Conservation (phyloP, 2,329 filamentous ascomycete genomes). For the Pseudovirgaria hyperparasitica region DNA sequence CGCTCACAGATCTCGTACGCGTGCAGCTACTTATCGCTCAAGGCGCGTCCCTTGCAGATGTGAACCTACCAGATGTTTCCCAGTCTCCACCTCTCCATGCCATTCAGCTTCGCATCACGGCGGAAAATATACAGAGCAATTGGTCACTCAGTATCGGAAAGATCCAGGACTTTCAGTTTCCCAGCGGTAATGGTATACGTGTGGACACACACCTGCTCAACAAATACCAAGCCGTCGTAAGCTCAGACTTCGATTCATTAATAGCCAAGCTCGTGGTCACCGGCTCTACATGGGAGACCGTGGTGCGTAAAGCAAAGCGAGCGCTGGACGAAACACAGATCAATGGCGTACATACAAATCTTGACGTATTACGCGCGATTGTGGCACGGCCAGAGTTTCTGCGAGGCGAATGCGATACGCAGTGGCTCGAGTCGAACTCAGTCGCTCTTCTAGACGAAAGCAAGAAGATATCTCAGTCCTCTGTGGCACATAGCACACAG, state of each 20-base stretch:
- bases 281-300: conserved; percentile 38
- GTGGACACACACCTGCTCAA: conserved; percentile 43
- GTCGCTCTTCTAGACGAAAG: conserved; percentile 24
- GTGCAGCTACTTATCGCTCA: conserved; percentile 42
- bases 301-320: conserved; percentile 39
- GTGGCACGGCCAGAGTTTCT: conserved; percentile 38
- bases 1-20: conserved; percentile 41
- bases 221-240: conserved; percentile 31
- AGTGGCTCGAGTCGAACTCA: conserved; percentile 44
- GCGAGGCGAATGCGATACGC: conserved; percentile 37
- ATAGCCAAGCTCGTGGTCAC: conserved; percentile 48
- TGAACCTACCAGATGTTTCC: conserved; percentile 17
- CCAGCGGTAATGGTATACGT: conserved; percentile 44
- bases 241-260: conserved; percentile 45
- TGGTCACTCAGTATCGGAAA: conserved; percentile 50
- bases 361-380: conserved; percentile 42
- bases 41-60: conserved; percentile 28
- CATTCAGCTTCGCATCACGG: conserved; percentile 45
- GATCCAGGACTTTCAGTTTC: conserved; percentile 40
- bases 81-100: conserved; percentile 30
- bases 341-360: conserved; percentile 45
- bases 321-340: conserved; percentile 44
- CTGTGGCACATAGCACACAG: no score
- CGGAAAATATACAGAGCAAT: conserved; percentile 39
- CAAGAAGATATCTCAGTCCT: conserved; percentile 13